These are phyloP conservation scores for Luffa aegyptiaca DNA, from an alignment of 306 rosid species.

Conservation along the genomic window DNA sequence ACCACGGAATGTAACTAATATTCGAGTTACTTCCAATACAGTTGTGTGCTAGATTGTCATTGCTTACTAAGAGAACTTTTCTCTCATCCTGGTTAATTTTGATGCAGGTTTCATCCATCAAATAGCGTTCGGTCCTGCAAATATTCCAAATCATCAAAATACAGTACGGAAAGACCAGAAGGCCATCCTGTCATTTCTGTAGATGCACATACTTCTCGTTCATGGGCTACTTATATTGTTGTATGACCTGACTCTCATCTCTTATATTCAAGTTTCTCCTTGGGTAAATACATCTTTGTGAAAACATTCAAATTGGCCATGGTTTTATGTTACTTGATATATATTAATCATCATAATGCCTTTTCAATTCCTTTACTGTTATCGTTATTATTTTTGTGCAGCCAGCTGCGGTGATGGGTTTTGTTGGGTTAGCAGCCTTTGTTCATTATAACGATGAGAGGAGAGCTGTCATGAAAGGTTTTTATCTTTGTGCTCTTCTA, in stretches of 20 bases:
- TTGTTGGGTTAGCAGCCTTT: conserved; percentile 60
- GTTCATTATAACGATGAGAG: conserved; percentile 72
- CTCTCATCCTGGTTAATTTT: conserved; percentile 6
- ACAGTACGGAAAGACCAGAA: conserved; percentile 20
- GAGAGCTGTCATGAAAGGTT: conserved; percentile 74
- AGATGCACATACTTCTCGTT: conserved; percentile 33
- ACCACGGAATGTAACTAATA: background rate
- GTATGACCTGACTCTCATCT: conserved; percentile 32
- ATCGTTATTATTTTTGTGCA: conserved; percentile 18
- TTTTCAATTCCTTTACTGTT: background rate
- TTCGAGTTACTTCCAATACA: background rate
- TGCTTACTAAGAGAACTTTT: background rate
- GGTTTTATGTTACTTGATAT: background rate
- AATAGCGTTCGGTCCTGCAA: conserved; percentile 31
- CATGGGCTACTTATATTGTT: conserved; percentile 38
- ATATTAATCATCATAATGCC: background rate
- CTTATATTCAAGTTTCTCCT: conserved; percentile 1
- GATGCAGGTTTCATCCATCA: conserved; percentile 41
- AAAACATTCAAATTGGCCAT: background rate
- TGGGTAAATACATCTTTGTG: background rate
- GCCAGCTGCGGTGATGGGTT: conserved; percentile 57
- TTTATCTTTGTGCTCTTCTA: background rate
- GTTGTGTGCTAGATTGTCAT: background rate
- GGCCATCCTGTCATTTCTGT: conserved; percentile 16
- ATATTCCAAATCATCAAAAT: conserved; percentile 37